phyloP scores from a whole-genome alignment of 2,329 filamentous ascomycete species.

The Shiraia sp. region DNA sequence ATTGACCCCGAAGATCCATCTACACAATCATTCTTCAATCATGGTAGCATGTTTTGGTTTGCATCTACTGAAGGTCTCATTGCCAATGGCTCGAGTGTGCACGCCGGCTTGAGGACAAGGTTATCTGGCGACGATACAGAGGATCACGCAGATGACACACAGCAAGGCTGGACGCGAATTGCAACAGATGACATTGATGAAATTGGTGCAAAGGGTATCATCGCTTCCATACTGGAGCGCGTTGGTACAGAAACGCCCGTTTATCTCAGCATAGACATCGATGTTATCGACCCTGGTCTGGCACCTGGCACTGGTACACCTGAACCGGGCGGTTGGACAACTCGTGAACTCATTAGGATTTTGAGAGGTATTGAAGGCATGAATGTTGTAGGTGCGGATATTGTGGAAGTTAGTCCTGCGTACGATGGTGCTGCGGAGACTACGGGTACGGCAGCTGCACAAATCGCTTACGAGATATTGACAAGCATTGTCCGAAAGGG shows the following conservation, averaged over 20 bases:
- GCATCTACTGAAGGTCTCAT: slow-evolving; percentile 81
- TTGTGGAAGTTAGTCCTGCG: slow-evolving; percentile 85
- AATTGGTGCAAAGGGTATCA: slow-evolving; percentile 71
- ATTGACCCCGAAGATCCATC: slow-evolving; percentile 53
- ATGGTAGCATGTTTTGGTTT: slow-evolving; percentile 91
- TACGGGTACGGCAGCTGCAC: slow-evolving; percentile 80
- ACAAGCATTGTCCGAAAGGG: slow-evolving; percentile 71
- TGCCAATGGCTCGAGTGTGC: slow-evolving; percentile 72
- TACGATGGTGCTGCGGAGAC: slow-evolving; percentile 82
- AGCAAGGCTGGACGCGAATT: slow-evolving; percentile 79
- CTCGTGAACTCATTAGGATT: slow-evolving; percentile 81
- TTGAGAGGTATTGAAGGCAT: slow-evolving; percentile 78
- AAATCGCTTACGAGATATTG: slow-evolving; percentile 84
- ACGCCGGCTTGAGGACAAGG: slow-evolving; percentile 80
- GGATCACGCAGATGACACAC: slow-evolving; percentile 70
- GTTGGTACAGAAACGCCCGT: slow-evolving; percentile 78
- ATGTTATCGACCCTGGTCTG: slow-evolving; percentile 75
- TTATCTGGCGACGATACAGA: slow-evolving; percentile 68
- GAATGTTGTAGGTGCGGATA: slow-evolving; percentile 86
- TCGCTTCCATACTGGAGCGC: slow-evolving; percentile 69
- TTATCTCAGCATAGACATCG: slow-evolving; percentile 80
- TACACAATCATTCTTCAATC: slow-evolving; percentile 76
- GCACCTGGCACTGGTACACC: slow-evolving; percentile 84
- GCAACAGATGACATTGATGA: slow-evolving; percentile 88
- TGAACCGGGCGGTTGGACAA: slow-evolving; percentile 90